Evolutionary conservation across 495 filamentous ascomycete species (phyloP).

Genomic region (Hyaloscypha finlandica): DNA sequence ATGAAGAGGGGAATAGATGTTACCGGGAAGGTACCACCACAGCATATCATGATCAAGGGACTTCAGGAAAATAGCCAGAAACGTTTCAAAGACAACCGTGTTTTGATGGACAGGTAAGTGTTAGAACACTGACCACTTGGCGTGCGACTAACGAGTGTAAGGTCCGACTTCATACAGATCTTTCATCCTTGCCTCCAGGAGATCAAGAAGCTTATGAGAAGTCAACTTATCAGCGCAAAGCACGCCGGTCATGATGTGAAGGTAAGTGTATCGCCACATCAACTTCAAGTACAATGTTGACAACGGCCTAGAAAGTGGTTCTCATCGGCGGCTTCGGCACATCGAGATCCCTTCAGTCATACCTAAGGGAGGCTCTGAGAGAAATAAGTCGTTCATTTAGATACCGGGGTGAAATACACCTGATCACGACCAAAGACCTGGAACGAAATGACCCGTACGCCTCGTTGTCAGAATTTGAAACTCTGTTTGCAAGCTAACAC

Average conservation of each 20-base stretch:
- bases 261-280: neutral
- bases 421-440: slow-evolving; percentile 3
- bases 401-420: slow-evolving; percentile 8
- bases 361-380: slow-evolving; percentile 9
- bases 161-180: slow-evolving; percentile 6
- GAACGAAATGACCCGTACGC: neutral
- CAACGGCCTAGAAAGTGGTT: slow-evolving; percentile 33
- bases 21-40: neutral
- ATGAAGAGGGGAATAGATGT: neutral
- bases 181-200: slow-evolving; percentile 4
- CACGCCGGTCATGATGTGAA: slow-evolving; percentile 6
- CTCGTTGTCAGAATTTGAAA: neutral
- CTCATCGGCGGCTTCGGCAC: slow-evolving; percentile 38
- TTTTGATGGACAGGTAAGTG: slow-evolving; percentile 6
- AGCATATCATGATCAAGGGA: neutral
- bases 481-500: neutral
- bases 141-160: neutral
- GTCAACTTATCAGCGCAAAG: slow-evolving; percentile 13
- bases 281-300: neutral
- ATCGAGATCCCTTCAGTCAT: slow-evolving; percentile 32
- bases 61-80: neutral
- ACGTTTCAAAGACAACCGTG: neutral
- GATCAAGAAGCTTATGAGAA: slow-evolving; percentile 13
- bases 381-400: neutral
- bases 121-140: neutral